Percentiles rank a stretch among this genome's conserved stretches.
Conservation (phyloP, 192 early-diverging fungal genomes). For the Entophlyctis helioformis region DNA sequence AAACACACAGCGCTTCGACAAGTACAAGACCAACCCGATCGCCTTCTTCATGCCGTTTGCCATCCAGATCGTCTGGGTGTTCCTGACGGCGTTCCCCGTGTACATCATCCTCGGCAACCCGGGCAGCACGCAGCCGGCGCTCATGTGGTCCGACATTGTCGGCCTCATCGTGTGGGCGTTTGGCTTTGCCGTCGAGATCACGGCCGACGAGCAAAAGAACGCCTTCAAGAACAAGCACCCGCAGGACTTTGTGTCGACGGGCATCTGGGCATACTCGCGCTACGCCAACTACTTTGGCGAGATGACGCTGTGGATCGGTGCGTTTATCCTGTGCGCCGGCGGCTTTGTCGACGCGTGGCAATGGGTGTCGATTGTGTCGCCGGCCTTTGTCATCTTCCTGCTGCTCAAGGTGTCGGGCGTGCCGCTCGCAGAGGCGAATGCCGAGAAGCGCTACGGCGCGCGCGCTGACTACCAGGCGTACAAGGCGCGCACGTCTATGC, state of each 20-base stretch:
- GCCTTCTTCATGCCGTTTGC: conserved; percentile 32
- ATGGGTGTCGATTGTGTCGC: conserved; percentile 30
- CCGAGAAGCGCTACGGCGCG: conserved; percentile 34
- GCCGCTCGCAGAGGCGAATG: conserved; percentile 19
- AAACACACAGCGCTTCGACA: conserved; percentile 36
- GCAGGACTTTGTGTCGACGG: conserved; percentile 27
- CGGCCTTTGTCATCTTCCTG: conserved; percentile 33
- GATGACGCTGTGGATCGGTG: conserved; percentile 34
- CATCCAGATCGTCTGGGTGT: conserved; percentile 40
- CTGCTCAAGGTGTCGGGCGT: conserved; percentile 28
- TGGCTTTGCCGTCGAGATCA: conserved; percentile 30
- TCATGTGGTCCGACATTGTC: conserved; percentile 21
- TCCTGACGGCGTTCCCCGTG: conserved; percentile 31
- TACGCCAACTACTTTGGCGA: conserved; percentile 47
- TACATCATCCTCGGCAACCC: conserved; percentile 32
- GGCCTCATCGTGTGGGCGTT: conserved; percentile 30
- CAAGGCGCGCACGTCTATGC: no score
- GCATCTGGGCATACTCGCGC: conserved; percentile 28
- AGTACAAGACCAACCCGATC: conserved; percentile 25
- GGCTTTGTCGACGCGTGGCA: conserved; percentile 36
- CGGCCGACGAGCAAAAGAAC: conserved; percentile 36
- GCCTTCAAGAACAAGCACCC: conserved; percentile 33
- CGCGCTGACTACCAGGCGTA: no score
- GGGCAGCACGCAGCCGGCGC: conserved; percentile 9
- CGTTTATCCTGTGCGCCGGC: conserved; percentile 28